Conservation (phyloP, 441 rosid species). For the Breynia disticha region DNA sequence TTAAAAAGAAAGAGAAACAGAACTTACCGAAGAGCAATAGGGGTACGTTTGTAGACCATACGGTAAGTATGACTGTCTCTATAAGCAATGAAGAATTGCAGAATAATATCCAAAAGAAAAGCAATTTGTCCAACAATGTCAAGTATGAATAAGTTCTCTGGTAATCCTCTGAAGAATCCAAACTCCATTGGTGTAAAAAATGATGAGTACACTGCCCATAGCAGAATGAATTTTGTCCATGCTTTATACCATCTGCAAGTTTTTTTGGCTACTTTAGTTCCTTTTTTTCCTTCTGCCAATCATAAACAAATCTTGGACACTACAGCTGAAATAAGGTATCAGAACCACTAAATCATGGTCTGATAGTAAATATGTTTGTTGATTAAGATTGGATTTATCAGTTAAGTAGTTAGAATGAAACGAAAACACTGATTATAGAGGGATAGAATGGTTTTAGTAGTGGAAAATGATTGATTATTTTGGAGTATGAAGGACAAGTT, state of each 20-base stretch:
- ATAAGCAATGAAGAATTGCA: slow-evolving; percentile 65
- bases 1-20: background rate
- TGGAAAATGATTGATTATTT: no score
- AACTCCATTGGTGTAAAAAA: slow-evolving; percentile 96
- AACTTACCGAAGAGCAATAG: slow-evolving; percentile 64
- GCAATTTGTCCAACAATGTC: slow-evolving; percentile 85
- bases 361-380: no score
- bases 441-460: no score
- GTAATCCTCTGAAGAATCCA: slow-evolving; percentile 89
- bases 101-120: slow-evolving; percentile 64
- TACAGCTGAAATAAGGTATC: no score
- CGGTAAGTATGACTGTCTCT: slow-evolving; percentile 61
- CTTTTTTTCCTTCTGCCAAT: background rate
- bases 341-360: no score
- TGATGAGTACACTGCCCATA: slow-evolving; percentile 93
- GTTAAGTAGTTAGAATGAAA: no score
- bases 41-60: slow-evolving; percentile 45
- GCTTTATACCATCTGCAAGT: slow-evolving; percentile 54
- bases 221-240: slow-evolving; percentile 67
- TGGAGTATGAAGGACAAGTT: no score
- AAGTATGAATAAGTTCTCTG: slow-evolving; percentile 54
- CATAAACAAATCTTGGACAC: no score
- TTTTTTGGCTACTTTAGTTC: background rate
- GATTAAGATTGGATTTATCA: no score
- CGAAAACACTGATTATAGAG: no score